Base-by-base conservation (phyloP, 2,329 filamentous ascomycete genomes). In the Penicillium sp. region DNA sequence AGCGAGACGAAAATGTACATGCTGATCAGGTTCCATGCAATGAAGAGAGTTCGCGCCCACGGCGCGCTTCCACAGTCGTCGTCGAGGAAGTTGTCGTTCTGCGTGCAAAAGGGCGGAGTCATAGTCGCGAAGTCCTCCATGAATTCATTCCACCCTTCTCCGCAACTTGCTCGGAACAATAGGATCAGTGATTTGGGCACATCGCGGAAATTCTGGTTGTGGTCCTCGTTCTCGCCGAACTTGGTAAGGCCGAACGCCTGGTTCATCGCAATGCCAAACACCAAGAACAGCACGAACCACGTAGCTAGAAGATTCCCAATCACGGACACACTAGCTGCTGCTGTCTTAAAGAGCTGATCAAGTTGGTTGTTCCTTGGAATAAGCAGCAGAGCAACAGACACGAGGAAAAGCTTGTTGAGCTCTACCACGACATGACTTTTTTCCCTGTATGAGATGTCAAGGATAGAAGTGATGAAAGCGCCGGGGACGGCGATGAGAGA, bases 1-100 rank as follows among this genome's bases (percentile, higher is more conserved):
- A 98, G 74, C 64, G 91, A 96, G 64, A 97, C 91, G 64, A 98
- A 98, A 63, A 98, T 95, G 72, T 98, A 98, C 93, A 98, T 98
- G 85, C 91, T 97, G 70, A 98, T 79, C 62, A 98, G 91, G 74
- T 98, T 98, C 93, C 93, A 98, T 4, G 85, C 82, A 51, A 97
- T 89, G 73, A 98, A 98, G 9, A 98, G 76, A 31, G 83, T 81
- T 45, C 89, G 79, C 7, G 93, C 89, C 89, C 93, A 98, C 34
- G 82, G 79, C 44, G 83, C 80, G 71, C 91, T 95, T 51, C 93
- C 93, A 64, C 93, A 98, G 70, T 98, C 94, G 61, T 88, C 93
- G 37, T 87, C 74, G 62, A 89, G 91, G 69, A 95, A 96, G 34
- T 78, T 77, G 1, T 73, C 63, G 32, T 78, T 78, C 19, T 83